Conservation (phyloP, 192 early-diverging fungal species). For the Entrophospora sp. region DNA sequence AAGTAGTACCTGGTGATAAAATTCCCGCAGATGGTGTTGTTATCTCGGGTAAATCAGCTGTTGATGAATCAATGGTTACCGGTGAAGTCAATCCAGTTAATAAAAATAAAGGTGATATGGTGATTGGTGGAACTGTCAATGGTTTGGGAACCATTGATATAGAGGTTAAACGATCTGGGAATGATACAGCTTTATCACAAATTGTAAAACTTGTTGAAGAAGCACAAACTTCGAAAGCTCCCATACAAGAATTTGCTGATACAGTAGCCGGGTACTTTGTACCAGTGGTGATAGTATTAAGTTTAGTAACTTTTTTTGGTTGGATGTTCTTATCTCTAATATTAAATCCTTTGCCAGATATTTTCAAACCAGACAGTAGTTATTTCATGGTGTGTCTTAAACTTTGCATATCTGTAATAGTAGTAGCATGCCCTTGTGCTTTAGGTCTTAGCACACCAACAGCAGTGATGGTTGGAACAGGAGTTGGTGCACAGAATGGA, state of each 20-base stretch:
- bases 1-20: conserved; percentile 86
- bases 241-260: conserved; percentile 91
- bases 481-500: conserved; percentile 90
- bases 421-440: conserved; percentile 96
- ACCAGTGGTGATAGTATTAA: conserved; percentile 69
- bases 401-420: conserved; percentile 87
- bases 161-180: conserved; percentile 75
- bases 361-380: conserved; percentile 41
- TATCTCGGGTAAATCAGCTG: conserved; percentile 58
- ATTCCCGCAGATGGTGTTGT: conserved; percentile 87
- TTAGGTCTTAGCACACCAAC: conserved; percentile 96
- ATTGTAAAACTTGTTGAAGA: conserved; percentile 90
- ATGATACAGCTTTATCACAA: conserved; percentile 84
- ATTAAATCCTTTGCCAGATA: conserved; percentile 28
- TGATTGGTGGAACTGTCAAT: conserved; percentile 97
- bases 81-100: conserved; percentile 78
- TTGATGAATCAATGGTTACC: conserved; percentile 94
- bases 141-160: conserved; percentile 80
- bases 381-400: conserved; percentile 72
- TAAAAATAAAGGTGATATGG: conserved; percentile 52
- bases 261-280: conserved; percentile 89
- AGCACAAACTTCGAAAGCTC: conserved; percentile 90
- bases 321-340: conserved; percentile 63
- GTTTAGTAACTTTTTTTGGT: conserved; percentile 59
- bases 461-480: conserved; percentile 97